Base-by-base conservation (phyloP, 257 asterid genomes). In the Coffea canephora region DNA sequence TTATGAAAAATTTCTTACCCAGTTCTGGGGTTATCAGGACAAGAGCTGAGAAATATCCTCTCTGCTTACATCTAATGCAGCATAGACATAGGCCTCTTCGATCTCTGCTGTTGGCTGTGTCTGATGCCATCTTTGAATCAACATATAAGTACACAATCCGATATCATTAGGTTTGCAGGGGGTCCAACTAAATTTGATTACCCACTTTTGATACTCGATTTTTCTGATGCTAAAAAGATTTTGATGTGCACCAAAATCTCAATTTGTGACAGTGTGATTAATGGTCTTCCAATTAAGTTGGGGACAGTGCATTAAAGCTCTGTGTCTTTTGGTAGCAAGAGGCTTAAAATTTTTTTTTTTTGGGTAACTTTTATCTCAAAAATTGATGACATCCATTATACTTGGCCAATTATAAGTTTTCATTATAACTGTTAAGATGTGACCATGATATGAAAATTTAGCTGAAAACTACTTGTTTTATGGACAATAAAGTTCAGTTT, bases 71-170 rank as follows among this genome's bases (percentile, higher is more conserved):
- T 14, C 3, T 64, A 66, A 69, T 2, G 64, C 64, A 57, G 64
- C 64, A 43, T 27, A 50, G 12, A 57, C 64, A 6, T 73, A n/a
- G 62, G 21, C 45, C 52, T 41, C n/a, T 41, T 39, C 4, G 25
- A 6, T n/a, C 5, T 7, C n/a, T 57, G 64, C 64, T 57, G 64
- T n/a, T 25, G n/a, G 61, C 45, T 15, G 15, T 71, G 27, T 10
- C 62, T 72, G 62, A 72, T n/a, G 39, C 76, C 77, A 73, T 50
- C 21, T 27, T 11, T 52, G 48, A 73, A 27, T n/a, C 77, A 41
- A 31, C 19, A 11, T 31, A 3, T 27, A 73, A 34, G 48, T 49
- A 36, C 16, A n/a, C 10, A 27, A 50, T 48, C 31, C 34, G 50
- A 73, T n/a, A 43, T 73, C 8, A 72, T 48, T 12, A 25, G 25